Base-by-base conservation (phyloP, 192 early-diverging fungal genomes). In the Rhizoclosmatium sp. region DNA sequence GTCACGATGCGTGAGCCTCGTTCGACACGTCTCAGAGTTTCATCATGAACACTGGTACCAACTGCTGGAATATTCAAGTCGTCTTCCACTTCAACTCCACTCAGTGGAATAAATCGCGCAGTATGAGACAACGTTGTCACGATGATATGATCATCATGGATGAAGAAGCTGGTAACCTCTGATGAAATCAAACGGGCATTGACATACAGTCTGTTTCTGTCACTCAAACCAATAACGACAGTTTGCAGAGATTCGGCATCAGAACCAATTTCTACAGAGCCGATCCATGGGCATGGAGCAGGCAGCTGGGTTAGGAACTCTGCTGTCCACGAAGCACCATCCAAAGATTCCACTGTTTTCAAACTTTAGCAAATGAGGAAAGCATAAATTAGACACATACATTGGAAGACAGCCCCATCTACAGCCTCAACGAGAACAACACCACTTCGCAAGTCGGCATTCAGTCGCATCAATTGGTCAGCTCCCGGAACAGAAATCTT, bases 1-100 rank as follows among this genome's bases (percentile, higher is more conserved):
- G 91, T 69, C 3, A 98, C 93, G n/a, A 98, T 95, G 39, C 91
- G 89, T n/a, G 98, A 88, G 10, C 97, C 98, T 65, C 96, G 91
- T 85, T 99, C 98, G n/a, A 99, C 88, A 0, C 94, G 88, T 41
- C 98, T 89, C 39, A 82, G 69, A 44, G 61, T 72, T 59, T 72
- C 70, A 72, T 72, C 70, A 59, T 72, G 70, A 39, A 72, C 21
- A 21, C 21, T 59, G 48, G 70, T 16, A 9, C 70, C 51, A 7
- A 51, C 42, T 72, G 49, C 49, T 42, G 70, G 70, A 72, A 72
- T 72, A 14, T 44, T 44, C 70, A 72, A 59, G 7, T 21, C 70
- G 16, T 72, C 70, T 72, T 72, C 70, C 21, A 4, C 7, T 41
- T 45, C 62, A 4, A 56, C 72, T 5, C 48, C 56, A 65, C 81